Evolutionary conservation across 345 rosid species (phyloP).

Genomic region (Cardamine resedifolia): DNA sequence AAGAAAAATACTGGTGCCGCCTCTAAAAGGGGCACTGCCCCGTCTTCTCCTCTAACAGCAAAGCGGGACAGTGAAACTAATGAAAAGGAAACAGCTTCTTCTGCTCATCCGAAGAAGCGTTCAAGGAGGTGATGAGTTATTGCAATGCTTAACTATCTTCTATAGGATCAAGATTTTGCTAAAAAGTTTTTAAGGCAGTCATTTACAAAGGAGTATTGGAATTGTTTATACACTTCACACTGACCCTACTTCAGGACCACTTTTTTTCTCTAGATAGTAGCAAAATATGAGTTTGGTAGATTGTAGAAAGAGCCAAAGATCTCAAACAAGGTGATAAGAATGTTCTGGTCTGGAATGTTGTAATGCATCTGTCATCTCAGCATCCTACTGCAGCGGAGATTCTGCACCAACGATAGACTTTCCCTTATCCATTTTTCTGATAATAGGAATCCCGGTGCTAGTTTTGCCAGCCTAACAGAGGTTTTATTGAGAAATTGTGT

Average conservation of each 20-base stretch:
- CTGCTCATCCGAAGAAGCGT: slow-evolving; percentile 45
- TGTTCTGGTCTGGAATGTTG: slow-evolving; percentile 17
- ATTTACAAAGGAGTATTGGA: not conserved
- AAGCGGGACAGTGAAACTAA: slow-evolving; percentile 40
- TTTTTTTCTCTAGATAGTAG: not conserved
- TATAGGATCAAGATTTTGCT: not conserved
- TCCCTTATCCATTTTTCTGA: slow-evolving; percentile 20
- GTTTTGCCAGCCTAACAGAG: slow-evolving; percentile 21
- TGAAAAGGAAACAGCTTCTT: slow-evolving; percentile 40
- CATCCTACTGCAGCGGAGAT: slow-evolving; percentile 7
- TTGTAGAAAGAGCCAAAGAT: slow-evolving; percentile 10
- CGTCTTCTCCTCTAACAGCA: slow-evolving; percentile 4
- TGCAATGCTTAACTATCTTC: slow-evolving; percentile 2
- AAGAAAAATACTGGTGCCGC: slow-evolving; percentile 29
- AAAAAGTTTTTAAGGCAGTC: slow-evolving; percentile 8
- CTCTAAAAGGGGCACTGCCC: slow-evolving; percentile 29
- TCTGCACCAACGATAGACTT: not conserved
- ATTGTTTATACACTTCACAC: not conserved
- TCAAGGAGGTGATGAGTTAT: slow-evolving; percentile 39
- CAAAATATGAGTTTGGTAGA: not conserved
- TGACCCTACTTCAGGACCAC: not conserved
- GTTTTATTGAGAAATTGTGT: slow-evolving; percentile 2
- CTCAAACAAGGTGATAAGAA: slow-evolving; percentile 16
- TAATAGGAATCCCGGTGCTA: slow-evolving; percentile 28
- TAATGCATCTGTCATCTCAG: slow-evolving; percentile 11